A percentile compares a stretch with the other conserved stretches of the same genome.
These are phyloP conservation scores for Fusarium proliferatum DNA, from an alignment of 2,329 filamentous ascomycete species.

Conservation along the genomic window DNA sequence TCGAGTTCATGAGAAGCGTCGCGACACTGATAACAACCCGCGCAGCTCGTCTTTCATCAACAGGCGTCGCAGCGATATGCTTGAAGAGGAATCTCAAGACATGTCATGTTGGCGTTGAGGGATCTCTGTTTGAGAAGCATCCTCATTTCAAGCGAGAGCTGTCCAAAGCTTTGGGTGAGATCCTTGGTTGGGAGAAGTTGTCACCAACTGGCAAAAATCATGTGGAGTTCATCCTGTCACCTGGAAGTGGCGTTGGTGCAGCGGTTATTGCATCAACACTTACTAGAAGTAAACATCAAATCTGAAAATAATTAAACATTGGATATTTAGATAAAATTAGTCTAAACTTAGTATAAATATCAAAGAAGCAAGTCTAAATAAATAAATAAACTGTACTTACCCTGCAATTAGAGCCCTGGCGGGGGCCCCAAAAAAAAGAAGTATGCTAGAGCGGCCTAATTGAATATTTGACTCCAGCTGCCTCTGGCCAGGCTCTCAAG, in stretches of 20 bases:
- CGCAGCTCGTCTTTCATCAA: constrained; percentile 90
- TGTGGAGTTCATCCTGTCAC: constrained; percentile 1
- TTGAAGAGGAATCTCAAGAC: constrained; percentile 90
- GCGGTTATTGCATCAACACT: constrained; percentile 11
- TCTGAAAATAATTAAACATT: not conserved
- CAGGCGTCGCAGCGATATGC: constrained; percentile 94
- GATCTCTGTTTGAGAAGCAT: constrained; percentile 98
- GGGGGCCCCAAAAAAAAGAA: too few species aligned
- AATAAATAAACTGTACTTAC: too few species aligned
- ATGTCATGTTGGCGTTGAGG: constrained; percentile 95
- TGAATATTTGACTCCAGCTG: too few species aligned
- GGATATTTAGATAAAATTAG: too few species aligned
- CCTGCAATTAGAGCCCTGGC: too few species aligned
- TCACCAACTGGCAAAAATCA: fast-evolving
- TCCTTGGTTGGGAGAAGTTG: constrained; percentile 50
- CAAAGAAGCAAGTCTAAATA: not conserved
- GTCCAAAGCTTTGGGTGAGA: constrained; percentile 91
- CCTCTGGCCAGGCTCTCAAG: too few species aligned
- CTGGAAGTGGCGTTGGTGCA: constrained; percentile 8
- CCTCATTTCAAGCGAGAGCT: constrained; percentile 95
- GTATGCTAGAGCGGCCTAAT: too few species aligned
- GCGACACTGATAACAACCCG: constrained; percentile 97
- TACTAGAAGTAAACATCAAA: not conserved
- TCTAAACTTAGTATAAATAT: too few species aligned
- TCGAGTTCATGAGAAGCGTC: constrained; percentile 87